Conservation (phyloP, 2,329 filamentous ascomycete genomes). For the Cytospora chrysosperma region DNA sequence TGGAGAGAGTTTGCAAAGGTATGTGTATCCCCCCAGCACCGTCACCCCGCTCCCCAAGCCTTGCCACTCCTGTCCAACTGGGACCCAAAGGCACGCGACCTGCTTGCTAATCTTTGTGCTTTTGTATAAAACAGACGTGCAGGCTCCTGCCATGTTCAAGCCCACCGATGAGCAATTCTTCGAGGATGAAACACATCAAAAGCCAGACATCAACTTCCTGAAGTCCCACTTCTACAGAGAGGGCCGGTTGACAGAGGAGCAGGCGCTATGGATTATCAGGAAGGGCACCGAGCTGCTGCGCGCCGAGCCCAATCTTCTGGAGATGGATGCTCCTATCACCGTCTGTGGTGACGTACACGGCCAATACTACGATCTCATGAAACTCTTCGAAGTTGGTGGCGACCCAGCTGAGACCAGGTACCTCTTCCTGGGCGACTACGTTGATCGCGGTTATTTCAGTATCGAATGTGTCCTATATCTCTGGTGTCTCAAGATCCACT, state of each 20-base stretch:
- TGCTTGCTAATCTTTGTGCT: not conserved
- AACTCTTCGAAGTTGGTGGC: slow-evolving; percentile 96
- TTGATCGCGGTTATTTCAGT: slow-evolving; percentile 97
- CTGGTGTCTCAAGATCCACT: slow-evolving; percentile 98
- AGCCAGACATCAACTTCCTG: slow-evolving; percentile 89
- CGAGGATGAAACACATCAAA: slow-evolving; percentile 78
- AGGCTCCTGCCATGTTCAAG: slow-evolving; percentile 91
- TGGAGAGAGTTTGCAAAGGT: slow-evolving; percentile 99
- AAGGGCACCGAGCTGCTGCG: slow-evolving; percentile 84
- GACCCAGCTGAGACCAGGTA: slow-evolving; percentile 96
- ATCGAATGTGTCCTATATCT: slow-evolving; percentile 99
- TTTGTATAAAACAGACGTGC: slow-evolving; percentile 67
- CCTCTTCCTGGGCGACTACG: slow-evolving; percentile 96
- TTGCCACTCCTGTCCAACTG: slow-evolving; percentile 19
- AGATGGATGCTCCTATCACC: slow-evolving; percentile 99
- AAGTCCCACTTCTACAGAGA: slow-evolving; percentile 99
- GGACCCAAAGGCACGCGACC: slow-evolving; percentile 7
- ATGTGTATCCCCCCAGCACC: slow-evolving; percentile 33
- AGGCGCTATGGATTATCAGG: slow-evolving; percentile 92
- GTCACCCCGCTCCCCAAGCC: slow-evolving; percentile 23
- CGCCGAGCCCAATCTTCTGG: slow-evolving; percentile 89
- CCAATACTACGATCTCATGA: slow-evolving; percentile 99
- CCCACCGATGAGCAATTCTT: slow-evolving; percentile 95
- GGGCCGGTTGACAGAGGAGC: slow-evolving; percentile 93
- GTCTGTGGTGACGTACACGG: slow-evolving; percentile 98